phyloP scores from a whole-genome alignment of 176 grass and related monocot species.

The Rhynchospora pubera region DNA sequence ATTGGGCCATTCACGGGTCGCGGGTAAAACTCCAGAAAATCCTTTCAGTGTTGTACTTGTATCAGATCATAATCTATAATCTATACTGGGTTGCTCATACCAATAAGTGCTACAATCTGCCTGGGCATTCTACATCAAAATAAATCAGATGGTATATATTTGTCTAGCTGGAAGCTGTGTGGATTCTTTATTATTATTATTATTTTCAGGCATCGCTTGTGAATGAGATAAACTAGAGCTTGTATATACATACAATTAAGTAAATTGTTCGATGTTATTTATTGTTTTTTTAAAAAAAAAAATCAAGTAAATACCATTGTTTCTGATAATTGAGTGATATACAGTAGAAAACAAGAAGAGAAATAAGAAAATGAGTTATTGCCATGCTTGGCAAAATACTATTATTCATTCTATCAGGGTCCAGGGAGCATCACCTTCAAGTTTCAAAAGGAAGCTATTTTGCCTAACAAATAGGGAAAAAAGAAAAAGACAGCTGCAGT shows the following conservation, averaged over 20 bases:
- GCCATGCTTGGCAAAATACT: background rate
- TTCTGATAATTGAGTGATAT: background rate
- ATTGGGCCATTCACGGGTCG: too few species aligned
- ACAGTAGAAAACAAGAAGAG: background rate
- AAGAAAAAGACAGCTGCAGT: background rate
- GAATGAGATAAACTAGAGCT: background rate
- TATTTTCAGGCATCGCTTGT: too few species aligned
- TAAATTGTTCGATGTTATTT: background rate
- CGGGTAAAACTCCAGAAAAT: too few species aligned
- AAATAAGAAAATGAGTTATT: background rate
- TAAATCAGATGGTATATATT: too few species aligned
- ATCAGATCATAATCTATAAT: too few species aligned
- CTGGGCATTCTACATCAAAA: too few species aligned
- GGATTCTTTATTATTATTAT: too few species aligned
- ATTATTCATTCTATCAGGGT: background rate
- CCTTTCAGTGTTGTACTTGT: too few species aligned
- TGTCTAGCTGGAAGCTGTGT: too few species aligned
- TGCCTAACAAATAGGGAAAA: background rate
- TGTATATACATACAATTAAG: background rate
- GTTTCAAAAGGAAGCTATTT: background rate
- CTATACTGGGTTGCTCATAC: too few species aligned
- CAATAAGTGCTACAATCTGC: too few species aligned
- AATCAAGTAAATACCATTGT: background rate
- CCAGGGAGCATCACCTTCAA: background rate
- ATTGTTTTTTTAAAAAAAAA: background rate